Evolutionary conservation across 495 filamentous ascomycete species (phyloP).

Genomic region (Penicillium manginii): DNA sequence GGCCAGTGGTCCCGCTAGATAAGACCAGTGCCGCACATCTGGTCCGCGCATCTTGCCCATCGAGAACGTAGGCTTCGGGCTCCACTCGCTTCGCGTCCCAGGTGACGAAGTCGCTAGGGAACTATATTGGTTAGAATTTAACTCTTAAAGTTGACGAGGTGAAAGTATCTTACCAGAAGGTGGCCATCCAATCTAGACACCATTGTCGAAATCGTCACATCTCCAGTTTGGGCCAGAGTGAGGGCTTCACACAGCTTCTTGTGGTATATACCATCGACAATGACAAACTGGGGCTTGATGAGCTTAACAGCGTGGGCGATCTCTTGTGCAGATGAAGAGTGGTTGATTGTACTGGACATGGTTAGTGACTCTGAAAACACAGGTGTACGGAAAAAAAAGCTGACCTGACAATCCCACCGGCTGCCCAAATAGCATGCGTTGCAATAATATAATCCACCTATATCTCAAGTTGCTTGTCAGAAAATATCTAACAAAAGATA

Average conservation of each 20-base stretch:
- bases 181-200: not conserved
- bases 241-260: not conserved
- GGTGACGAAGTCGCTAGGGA: not conserved
- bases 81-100: not conserved
- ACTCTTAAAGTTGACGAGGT: not conserved
- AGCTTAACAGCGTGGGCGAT: slow-evolving; percentile 70
- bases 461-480: not conserved
- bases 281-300: slow-evolving; percentile 59
- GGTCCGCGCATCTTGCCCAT: slow-evolving; percentile 6
- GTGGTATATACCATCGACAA: slow-evolving; percentile 32
- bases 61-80: not conserved
- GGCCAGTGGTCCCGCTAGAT: slow-evolving; percentile 75
- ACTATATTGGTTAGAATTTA: not conserved
- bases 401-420: slow-evolving; percentile 61
- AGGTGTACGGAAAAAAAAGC: not conserved
- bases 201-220: not conserved
- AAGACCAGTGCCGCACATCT: slow-evolving; percentile 36
- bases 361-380: not conserved
- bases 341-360: slow-evolving; percentile 67
- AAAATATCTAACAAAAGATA: not conserved
- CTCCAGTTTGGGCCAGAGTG: not conserved
- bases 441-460: slow-evolving; percentile 36
- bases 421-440: slow-evolving; percentile 74
- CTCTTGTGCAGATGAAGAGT: slow-evolving; percentile 74
- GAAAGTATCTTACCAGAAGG: not conserved